phyloP scores from a whole-genome alignment of 768 basidiomycete genomes.

The Boletus subcaerulescens region DNA sequence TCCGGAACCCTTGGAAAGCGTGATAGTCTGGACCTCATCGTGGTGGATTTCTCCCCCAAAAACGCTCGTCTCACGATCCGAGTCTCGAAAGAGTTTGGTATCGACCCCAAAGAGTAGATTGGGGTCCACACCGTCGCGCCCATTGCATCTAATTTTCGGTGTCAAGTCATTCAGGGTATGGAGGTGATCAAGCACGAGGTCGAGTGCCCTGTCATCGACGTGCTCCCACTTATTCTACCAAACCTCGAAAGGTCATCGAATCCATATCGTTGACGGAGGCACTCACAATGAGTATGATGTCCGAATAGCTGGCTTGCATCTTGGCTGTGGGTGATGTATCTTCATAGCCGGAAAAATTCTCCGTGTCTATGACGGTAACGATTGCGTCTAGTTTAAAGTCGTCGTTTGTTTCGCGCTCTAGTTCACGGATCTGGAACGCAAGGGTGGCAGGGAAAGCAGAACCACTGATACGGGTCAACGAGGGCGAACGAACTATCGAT shows the following conservation, averaged over 20 bases:
- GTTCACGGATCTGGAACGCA: slow-evolving; percentile 89
- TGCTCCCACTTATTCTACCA: slow-evolving; percentile 88
- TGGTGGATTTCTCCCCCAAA: slow-evolving; percentile 45
- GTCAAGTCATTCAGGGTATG: slow-evolving; percentile 88
- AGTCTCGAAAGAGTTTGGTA: slow-evolving; percentile 64
- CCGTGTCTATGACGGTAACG: slow-evolving; percentile 86
- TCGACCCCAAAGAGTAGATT: slow-evolving; percentile 85
- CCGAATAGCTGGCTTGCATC: slow-evolving; percentile 95
- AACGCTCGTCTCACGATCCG: not conserved
- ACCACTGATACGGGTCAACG: slow-evolving; percentile 48
- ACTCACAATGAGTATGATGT: slow-evolving; percentile 80
- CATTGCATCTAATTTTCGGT: slow-evolving; percentile 73
- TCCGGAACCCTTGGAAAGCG: slow-evolving; percentile 48
- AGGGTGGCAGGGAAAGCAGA: slow-evolving; percentile 95
- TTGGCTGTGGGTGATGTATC: slow-evolving; percentile 88
- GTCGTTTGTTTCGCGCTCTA: slow-evolving; percentile 73
- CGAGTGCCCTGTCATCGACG: slow-evolving; percentile 72
- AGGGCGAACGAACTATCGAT: not conserved
- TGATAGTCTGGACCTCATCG: slow-evolving; percentile 84
- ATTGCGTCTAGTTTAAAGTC: slow-evolving; percentile 87
- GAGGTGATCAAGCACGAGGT: slow-evolving; percentile 82
- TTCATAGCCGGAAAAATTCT: slow-evolving; percentile 91
- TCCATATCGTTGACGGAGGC: not conserved
- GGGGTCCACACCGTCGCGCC: slow-evolving; percentile 67
- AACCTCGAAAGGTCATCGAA: slow-evolving; percentile 4